Conservation (phyloP, 257 asterid genomes). For the Paulownia fortunei region DNA sequence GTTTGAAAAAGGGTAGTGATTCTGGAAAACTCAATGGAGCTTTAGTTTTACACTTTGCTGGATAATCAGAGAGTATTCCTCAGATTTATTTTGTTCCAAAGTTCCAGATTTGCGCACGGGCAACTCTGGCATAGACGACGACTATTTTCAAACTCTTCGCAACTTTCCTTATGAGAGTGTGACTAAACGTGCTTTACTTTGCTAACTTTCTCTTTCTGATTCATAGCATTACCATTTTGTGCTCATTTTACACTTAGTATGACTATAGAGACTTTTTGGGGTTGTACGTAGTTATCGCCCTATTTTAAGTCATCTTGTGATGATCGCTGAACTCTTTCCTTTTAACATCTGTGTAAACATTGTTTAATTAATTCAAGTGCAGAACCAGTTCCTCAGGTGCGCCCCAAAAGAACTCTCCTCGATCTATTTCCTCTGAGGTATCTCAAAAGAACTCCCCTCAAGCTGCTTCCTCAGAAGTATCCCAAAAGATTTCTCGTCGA, state of each 20-base stretch:
- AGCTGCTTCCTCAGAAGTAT: slow-evolving; percentile 39
- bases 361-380: slow-evolving; percentile 26
- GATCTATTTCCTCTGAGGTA: slow-evolving; percentile 40
- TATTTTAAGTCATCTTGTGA: background rate
- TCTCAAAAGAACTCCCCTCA: slow-evolving; percentile 53
- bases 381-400: slow-evolving; percentile 58
- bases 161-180: background rate
- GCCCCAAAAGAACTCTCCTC: slow-evolving; percentile 53
- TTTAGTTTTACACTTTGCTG: background rate
- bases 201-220: background rate
- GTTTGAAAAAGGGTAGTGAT: too few species aligned
- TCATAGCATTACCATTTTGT: background rate
- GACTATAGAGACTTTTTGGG: background rate
- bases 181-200: background rate
- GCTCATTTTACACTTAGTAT: too few species aligned
- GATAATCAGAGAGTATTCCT: too few species aligned
- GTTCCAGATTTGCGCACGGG: too few species aligned
- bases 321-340: background rate
- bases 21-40: background rate
- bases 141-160: background rate
- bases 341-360: background rate
- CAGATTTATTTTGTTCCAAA: background rate
- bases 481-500: slow-evolving; percentile 67
- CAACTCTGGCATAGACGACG: too few species aligned
- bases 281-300: background rate